Evolutionary conservation across 2,329 filamentous ascomycete species (phyloP), one percentile per base, ranked within the genome.

Genomic region (Nothophaeocryptopus gaeumannii): DNA sequence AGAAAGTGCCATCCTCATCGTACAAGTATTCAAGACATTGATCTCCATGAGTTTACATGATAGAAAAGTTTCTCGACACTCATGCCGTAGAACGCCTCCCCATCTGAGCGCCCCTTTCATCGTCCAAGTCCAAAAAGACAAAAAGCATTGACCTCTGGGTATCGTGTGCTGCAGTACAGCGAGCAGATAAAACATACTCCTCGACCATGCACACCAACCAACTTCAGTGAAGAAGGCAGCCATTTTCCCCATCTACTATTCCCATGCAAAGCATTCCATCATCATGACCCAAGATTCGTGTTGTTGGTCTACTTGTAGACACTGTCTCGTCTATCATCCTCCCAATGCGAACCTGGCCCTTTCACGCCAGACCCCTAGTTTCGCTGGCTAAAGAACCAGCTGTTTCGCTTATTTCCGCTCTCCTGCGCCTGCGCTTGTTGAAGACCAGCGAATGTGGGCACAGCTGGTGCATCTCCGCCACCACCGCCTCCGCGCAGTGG

Each of bases 371-470:
- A 8, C 12, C 3, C 15, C 32, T 48, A 36, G 37, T 37, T 43
- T 32, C 61, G 59, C 73, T 84, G 83, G 70, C 84, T 82, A 70
- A 86, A 87, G 74, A 87, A 87, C 84, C 84, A 88, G 68, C 83
- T 87, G 63, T 79, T 82, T 63, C 85, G 78, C 79, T 88, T 88
- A 47, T 54, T 56, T 8, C 53, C 52, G 62, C 63, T 53, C 62
- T 67, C 78, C 60, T 54, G 50, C 15, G 45, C 35, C 12, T 46
- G 49, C 10, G 43, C 45, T 44, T 52, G 55, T 60, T 75, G 72
- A 41, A 76, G 58, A 30, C 67, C 71, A 37, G 70, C 69, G 45
- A 75, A 69, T 13, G 71, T 70, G 4, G 74, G 73, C 1, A 73
- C 65, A 7, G 67, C 62, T 5, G 72, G 70, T 2, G 64, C 69